Base-by-base conservation (phyloP, 2,329 filamentous ascomycete genomes). In the Calonectria henricotiae region DNA sequence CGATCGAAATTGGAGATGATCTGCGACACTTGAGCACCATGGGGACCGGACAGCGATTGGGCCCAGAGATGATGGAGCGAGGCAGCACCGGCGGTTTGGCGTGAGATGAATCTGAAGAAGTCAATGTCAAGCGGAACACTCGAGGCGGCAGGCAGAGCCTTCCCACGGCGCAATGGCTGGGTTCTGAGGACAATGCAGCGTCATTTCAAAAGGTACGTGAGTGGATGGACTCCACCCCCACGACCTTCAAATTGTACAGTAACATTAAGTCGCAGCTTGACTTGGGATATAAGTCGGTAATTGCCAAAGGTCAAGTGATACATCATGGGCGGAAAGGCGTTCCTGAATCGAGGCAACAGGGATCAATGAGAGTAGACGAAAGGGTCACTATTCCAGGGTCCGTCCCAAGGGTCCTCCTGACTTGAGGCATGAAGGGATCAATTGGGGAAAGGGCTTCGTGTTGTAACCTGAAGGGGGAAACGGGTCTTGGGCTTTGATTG, bases 1-100 rank as follows among this genome's bases (percentile, higher is more conserved):
- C 76, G 78, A 79, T 80, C 72, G 66, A 69, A 78, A 76, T 72
- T 75, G 76, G 79, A 80, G 73, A 79, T 77, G 79, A 81, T 81
- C 79, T 77, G 72, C 67, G 39, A 61, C 71, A 71, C 61, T 75
- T 63, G 61, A 71, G 62, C 65, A 67, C 71, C 64, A 75, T 70
- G 63, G 58, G 68, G 63, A 66, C 73, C 70, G 41, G 68, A 68
- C 63, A 71, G 61, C 66, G 68, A 77, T 70, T 76, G 70, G 74
- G 65, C 64, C 71, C 65, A 25, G 12, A 32, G 54, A 39, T 58
- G 44, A 69, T 39, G 66, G 39, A 32, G 51, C 44, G 46, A 65
- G 15, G 35, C 63, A 65, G 67, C 73, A 73, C 73, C 67, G 60
- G 70, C 68, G 55, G 60, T 66, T 74, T 71, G 64, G 68, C 62